Base-by-base conservation (phyloP, 2,329 filamentous ascomycete species). In the Ceratocystis diversiconidia region DNA sequence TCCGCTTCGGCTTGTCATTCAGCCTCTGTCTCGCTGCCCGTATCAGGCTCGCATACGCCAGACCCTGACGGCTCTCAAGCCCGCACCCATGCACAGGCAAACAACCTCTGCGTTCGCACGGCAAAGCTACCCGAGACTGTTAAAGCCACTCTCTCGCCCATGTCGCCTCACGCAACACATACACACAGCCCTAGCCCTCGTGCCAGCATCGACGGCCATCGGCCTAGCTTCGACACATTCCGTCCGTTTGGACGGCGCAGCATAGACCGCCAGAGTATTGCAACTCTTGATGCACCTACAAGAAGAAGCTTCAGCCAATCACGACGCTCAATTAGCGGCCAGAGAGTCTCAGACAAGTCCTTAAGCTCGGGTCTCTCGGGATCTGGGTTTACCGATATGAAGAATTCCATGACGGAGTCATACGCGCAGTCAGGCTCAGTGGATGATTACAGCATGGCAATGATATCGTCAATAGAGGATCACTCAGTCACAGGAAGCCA, bases 401-500 rank as follows among this genome's bases (percentile, higher is more conserved):
- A 83, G 65, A 85, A 82, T 65, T 87, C 86, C 0, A 32, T 57
- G 22, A 85, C 84, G 0, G 89, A 90, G 68, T 95, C 90, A 1
- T 89, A 86, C 68, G 82, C 86, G 4, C 86, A 88, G 70, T 90
- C 87, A 68, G 80, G 60, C 19, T 66, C 65, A 7, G 86, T 71
- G 81, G 89, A 89, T 63, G 88, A 87, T 57, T 87, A 85, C 0
- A 90, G 86, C 71, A 74, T 88, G 65, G 89, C 85, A 2, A 77
- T 86, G 41, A 79, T 87, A 1, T 89, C 88, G 2, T 85, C 84
- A 0, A 83, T 82, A 64, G 88, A 92, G 52, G 89, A 92, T 66
- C 86, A 87, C 61, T 95, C 61, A 8, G 61, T 50, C 3, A 32
- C 60, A 28, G 92, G 89, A 2, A 97, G 92, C 73, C 91, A 96